These are phyloP conservation scores for Epipyxis sp. DNA, from an alignment of 108 stramenopile species.

Conservation along the genomic window DNA sequence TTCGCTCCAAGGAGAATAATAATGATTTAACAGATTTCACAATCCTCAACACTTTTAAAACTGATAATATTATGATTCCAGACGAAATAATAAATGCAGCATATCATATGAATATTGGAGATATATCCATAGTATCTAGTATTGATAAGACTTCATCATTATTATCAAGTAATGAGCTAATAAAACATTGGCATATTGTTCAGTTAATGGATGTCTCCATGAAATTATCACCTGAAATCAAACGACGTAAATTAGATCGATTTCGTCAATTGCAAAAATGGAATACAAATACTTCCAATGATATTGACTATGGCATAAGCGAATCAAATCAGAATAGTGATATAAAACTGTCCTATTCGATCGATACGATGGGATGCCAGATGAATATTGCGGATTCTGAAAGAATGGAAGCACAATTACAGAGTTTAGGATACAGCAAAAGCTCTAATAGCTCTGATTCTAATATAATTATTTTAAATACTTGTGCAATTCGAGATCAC, in stretches of 20 bases:
- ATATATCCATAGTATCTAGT: background rate
- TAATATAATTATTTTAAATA: conserved; percentile 89
- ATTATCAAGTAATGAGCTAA: too few species aligned
- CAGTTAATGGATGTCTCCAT: background rate
- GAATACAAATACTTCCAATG: too few species aligned
- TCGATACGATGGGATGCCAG: conserved; percentile 88
- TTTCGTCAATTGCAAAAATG: background rate
- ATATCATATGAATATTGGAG: background rate
- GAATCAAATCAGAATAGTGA: background rate
- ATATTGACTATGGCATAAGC: too few species aligned
- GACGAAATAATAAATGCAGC: background rate
- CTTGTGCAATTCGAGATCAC: conserved; percentile 92
- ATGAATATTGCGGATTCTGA: conserved; percentile 97
- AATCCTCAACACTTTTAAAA: too few species aligned
- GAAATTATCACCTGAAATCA: background rate
- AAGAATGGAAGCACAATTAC: conserved; percentile 86
- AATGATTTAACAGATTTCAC: too few species aligned
- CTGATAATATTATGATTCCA: too few species aligned
- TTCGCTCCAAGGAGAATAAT: too few species aligned
- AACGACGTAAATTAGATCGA: background rate
- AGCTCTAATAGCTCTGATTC: conserved; percentile 36
- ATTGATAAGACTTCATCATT: too few species aligned
- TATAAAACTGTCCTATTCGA: conserved; percentile 3
- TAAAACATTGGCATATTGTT: background rate
- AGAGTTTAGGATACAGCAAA: conserved; percentile 67